Base-by-base conservation (phyloP, 495 filamentous ascomycete species). In the Penicillium salamii region DNA sequence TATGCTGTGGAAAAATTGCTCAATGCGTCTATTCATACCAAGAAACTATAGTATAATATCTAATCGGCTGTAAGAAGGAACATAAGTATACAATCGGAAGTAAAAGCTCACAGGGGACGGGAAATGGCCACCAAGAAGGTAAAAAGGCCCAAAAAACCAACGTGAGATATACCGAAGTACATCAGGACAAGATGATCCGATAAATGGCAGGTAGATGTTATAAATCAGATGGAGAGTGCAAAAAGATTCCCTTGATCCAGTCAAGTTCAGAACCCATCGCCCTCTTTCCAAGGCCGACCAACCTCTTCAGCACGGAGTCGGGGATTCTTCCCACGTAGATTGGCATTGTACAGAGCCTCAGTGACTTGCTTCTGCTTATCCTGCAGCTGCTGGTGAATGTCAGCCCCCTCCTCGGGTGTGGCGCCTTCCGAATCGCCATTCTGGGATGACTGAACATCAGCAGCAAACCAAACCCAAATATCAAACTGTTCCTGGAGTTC, bases 281-380 rank as follows among this genome's bases (percentile, higher is more conserved):
- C 78, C 32, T 78, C 72, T 28, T 76, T 71, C 74, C 74, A 80
- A 23, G 59, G 52, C 39, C 78, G 71, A 35, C 79, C 78, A 11
- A 67, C 71, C 53, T 83, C 80, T 49, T 60, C 21, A 20, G 81
- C 82, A 47, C 82, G 62, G 39, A 68, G 59, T 46, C 55, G 58
- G 0, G 81, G 77, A 59, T 83, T 69, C 26, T 71, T 61, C 0
- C 83, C 83, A 32, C 75, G 70, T 42, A 72, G 56, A 11, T 77
- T 53, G 0, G 83, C 82, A 44, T 67, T 69, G 14, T 58, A 29
- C 7, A 66, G 45, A 38, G 67, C 68, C 14, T 65, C 52, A 7
- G 56, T 46, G 17, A 79, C 48, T 44, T 74, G 23, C 36, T 70
- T 62, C 29, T 65, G 65, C 48, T 70, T 64, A 0, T 53, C 58